Evolutionary conservation across 2,329 filamentous ascomycete species (phyloP), one percentile per base, ranked within the genome.

Genomic region (Zarea fungicola): DNA sequence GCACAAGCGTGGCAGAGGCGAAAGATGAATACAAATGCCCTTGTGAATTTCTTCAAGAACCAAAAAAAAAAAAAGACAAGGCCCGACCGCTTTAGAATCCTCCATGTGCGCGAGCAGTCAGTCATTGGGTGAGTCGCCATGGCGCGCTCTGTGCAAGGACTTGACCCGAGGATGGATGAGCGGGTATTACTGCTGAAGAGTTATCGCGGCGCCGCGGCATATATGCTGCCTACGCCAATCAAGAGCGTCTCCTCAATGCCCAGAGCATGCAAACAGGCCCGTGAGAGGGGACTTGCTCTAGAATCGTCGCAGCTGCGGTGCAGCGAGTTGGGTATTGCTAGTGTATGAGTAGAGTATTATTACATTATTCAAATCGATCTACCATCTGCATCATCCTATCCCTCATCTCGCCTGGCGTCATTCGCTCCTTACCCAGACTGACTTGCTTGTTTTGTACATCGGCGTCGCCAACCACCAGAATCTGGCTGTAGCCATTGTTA

Each of bases 391-490:
- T 68, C 58, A 81, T 69, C 56, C 68, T 66, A 26, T 65, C 61
- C 14, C 73, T 66, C 48, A 80, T 59, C 32, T 72, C 68, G 42
- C 64, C 61, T 0, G 76, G 73, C 21, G 57, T 62, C 68, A 80
- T 67, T 11, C 68, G 61, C 55, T 68, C 62, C 43, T 66, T 68
- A 32, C 63, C 63, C 18, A 65, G 51, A 6, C 56, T 77, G 26
- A 90, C 71, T n/a, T 72, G 76, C 32, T 74, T 72, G 13, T 71
- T 73, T n/a, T 72, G 67, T 3, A 87, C 65, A 56, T 91, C 82
- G 49, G 75, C 75, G 25, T 80, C 72, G 1, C 90, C 90, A 10
- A 93, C 72, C 2, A 90, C 81, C 26, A 89, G 75, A 45, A 93
- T 81, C 48, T 87, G 72, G 46, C 85, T 82, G 62, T 91, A 93